Evolutionary conservation across 306 rosid genomes (phyloP), one percentile per base, ranked within the genome.

Genomic region (Acacia acuminata): DNA sequence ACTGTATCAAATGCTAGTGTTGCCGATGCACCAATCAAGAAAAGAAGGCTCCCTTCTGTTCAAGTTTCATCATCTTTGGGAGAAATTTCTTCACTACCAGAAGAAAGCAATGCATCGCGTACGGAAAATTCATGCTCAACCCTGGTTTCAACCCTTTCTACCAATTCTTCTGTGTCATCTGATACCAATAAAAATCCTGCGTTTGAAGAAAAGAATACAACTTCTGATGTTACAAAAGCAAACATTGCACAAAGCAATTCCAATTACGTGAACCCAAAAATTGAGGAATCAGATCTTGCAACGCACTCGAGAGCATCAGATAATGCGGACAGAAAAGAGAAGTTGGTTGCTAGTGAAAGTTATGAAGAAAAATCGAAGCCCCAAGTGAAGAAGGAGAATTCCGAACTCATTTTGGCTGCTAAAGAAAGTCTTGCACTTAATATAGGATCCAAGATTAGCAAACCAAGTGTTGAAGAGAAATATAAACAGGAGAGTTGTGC

Each of bases 21-120:
- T 73, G 90, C 88, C 14, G 89, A 79, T 51, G 91, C 89, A 69
- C 91, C 91, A 3, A 85, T 85, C 82, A 88, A 88, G 87, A 88
- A 88, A 85, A 82, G 91, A 73, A 83, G 85, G 82, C 81, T 88
- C 58, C 91, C 87, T 14, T 77, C 48, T 19, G 56, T 87, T 67
- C 86, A 79, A 70, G 73, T 71, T 84, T 45, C 86, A 12, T 66
- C 86, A 60, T 48, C 86, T 82, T 53, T 68, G 58, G 84, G 85
- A 77, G 85, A 77, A 82, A 71, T 44, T 44, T 45, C 44, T 78
- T 70, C 82, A 10, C 77, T 10, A 53, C 79, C 73, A 1, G 85
- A 78, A 75, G 85, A 83, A 74, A 71, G 71, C 56, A 74, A 83
- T 74, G 80, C 69, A 30, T 55, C 55, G 56, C 83, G 14, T 30